Evolutionary conservation across 345 rosid genomes (phyloP), one percentile per base, ranked within the genome.

Genomic region (Microthlaspi erraticum): DNA sequence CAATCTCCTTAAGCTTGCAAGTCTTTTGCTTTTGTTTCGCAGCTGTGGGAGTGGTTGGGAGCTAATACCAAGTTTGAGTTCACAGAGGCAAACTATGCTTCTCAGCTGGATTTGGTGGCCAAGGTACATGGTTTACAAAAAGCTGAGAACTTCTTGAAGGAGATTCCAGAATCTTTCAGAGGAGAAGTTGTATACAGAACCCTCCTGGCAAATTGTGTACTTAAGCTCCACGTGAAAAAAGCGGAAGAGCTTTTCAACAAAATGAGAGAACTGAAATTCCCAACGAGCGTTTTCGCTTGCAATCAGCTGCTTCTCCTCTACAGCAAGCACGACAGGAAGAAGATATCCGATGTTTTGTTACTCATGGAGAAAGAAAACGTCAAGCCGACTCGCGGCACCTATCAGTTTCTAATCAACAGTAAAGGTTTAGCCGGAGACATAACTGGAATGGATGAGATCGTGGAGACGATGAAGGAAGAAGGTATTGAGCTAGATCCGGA

Each of bases 341-440:
- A 88, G 82, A 88, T 94, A 72, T 71, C 89, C 70, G 93, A 86
- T 69, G 83, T 94, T 8, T 76, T 94, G 83, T 59, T 82, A 31
- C 75, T 91, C 48, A 91, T 94, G 97, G 97, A 89, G 83, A 88
- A 76, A 77, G 96, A 94, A 83, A 84, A 86, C 75, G 78, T 91
- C 60, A 91, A 84, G 83, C 97, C 95, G 2, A 61, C 87, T 10
- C 78, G 74, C 3, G 81, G 82, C 44, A 86, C 95, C 17, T 94
- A 91, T 76, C 83, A 64, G 51, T 54, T 89, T 73, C 77, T 94
- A 29, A 85, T 91, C 52, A 89, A 87, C 71, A 69, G 83, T 49
- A 91, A 94, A 78, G 99, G 97, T 37, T 83, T 57, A 67, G 67
- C 78, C 18, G 88, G 87, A 64, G 97, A 94, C 72, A 76, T 91